A percentile compares a stretch with the other conserved stretches of the same genome.
These are phyloP conservation scores for Bipolaris oryzae DNA, from an alignment of 2,329 filamentous ascomycete genomes.

Conservation along the genomic window DNA sequence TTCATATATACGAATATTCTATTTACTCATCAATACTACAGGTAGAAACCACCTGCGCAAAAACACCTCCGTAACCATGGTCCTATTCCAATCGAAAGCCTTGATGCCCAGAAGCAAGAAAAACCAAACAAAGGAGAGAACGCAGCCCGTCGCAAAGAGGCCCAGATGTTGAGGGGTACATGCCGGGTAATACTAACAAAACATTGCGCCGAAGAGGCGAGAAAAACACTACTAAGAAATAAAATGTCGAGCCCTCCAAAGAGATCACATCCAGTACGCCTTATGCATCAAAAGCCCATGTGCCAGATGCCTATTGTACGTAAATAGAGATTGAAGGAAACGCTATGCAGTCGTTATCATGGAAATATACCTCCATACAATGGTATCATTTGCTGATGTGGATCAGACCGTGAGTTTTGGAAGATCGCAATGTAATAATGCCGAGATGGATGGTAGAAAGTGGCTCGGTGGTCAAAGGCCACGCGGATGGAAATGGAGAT, in stretches of 20 bases:
- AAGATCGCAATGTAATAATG: conserved; percentile 9
- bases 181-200: conserved; percentile 15
- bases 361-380: conserved; percentile 30
- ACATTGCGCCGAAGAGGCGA: conserved; percentile 24
- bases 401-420: conserved; percentile 16
- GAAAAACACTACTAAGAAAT: conserved; percentile 12
- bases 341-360: conserved; percentile 49
- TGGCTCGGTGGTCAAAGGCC: not conserved
- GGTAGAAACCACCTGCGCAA: not conserved
- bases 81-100: not conserved
- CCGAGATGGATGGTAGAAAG: not conserved
- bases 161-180: not conserved
- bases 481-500: not conserved
- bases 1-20: conserved; percentile 4
- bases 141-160: conserved; percentile 3
- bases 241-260: conserved; percentile 2
- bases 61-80: not conserved
- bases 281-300: conserved; percentile 17
- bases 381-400: conserved; percentile 17
- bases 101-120: not conserved
- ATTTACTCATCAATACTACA: conserved; percentile 6
- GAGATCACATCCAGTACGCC: conserved; percentile 18
- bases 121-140: conserved; percentile 7
- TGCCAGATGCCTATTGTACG: conserved; percentile 34
- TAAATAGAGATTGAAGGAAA: conserved; percentile 29